phyloP scores from a whole-genome alignment of 2,329 filamentous ascomycete genomes.

The Aspergillus uvarum region DNA sequence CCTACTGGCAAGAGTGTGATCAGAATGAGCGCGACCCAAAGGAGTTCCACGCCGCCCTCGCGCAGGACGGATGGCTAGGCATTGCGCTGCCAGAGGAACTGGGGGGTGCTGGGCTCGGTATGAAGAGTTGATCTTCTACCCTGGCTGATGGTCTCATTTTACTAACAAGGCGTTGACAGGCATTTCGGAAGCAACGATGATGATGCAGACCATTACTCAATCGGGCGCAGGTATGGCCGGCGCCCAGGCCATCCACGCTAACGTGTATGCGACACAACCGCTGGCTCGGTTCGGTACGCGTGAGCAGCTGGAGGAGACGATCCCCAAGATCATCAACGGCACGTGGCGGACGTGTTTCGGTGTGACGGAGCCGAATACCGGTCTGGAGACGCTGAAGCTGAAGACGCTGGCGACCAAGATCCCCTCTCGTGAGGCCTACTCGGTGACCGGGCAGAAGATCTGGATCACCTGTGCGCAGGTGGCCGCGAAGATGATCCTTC shows the following conservation, averaged over 20 bases:
- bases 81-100: conserved; percentile 74
- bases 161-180: conserved; percentile 31
- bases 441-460: conserved; percentile 76
- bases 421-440: conserved; percentile 58
- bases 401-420: conserved; percentile 62
- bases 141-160: no score
- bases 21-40: conserved; percentile 68
- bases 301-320: conserved; percentile 62
- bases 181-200: conserved; percentile 80
- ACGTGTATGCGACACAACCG: conserved; percentile 62
- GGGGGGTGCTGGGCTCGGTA: conserved; percentile 69
- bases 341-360: conserved; percentile 75
- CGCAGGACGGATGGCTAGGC: conserved; percentile 75
- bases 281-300: conserved; percentile 70
- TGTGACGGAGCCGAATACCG: conserved; percentile 80
- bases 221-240: conserved; percentile 73
- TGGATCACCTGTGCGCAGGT: conserved; percentile 88
- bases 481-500: conserved; percentile 76
- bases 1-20: conserved; percentile 74
- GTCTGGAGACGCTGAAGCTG: conserved; percentile 73
- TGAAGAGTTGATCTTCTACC: neutral
- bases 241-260: conserved; percentile 59
- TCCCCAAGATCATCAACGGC: conserved; percentile 71
- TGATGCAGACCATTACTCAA: conserved; percentile 80
- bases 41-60: conserved; percentile 73